phyloP scores from a whole-genome alignment of 2,329 filamentous ascomycete genomes.

The Claviceps humidiphila region DNA sequence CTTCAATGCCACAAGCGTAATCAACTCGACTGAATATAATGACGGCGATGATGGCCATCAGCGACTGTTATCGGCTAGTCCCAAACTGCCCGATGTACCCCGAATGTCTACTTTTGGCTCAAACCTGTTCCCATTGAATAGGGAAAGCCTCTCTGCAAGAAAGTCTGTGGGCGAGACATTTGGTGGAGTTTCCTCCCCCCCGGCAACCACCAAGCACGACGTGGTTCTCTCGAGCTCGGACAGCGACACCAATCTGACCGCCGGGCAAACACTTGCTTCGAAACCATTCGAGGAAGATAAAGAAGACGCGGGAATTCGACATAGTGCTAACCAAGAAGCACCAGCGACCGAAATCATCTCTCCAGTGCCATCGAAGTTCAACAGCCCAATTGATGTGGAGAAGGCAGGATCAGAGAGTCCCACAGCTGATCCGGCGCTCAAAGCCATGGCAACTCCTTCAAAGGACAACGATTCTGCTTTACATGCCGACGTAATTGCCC shows the following conservation, averaged over 20 bases:
- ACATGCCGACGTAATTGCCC: conserved; percentile 11
- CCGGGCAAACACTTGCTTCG: neutral
- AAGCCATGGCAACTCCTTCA: neutral
- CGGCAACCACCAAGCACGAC: neutral
- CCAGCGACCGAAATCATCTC: neutral
- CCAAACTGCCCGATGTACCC: conserved; percentile 42
- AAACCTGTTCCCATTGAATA: conserved; percentile 35
- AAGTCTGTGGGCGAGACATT: neutral
- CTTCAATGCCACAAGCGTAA: neutral
- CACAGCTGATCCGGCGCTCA: neutral
- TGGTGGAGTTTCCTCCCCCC: neutral
- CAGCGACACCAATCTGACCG: neutral
- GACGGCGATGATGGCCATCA: conserved; percentile 3
- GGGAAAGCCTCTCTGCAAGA: neutral
- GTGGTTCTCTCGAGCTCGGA: neutral
- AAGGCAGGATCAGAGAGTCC: neutral
- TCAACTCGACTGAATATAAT: neutral
- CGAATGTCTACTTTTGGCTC: conserved; percentile 48
- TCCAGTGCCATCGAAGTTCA: neutral
- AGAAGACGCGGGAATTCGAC: neutral
- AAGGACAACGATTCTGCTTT: conserved; percentile 6
- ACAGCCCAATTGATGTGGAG: neutral
- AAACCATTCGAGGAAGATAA: neutral
- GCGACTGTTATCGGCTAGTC: conserved; percentile 33
- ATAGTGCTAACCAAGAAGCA: neutral